phyloP scores from a whole-genome alignment of 352 stramenopile species.

The Phytophthora pseudosyringae region DNA sequence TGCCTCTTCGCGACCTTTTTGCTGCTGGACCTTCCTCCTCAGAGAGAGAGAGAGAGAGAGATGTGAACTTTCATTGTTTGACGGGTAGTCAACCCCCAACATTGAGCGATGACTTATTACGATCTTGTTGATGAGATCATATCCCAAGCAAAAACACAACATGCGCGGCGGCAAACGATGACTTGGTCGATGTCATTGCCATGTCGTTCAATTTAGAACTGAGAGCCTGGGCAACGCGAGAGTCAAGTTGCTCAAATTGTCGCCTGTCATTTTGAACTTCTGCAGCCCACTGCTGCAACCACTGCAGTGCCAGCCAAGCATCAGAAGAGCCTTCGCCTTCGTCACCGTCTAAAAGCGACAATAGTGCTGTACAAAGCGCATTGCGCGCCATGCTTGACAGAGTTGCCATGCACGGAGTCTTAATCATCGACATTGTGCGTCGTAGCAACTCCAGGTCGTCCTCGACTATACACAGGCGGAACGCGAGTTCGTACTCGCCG shows the following conservation, averaged over 20 bases:
- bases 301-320: conserved; percentile 55
- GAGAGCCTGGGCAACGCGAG: conserved; percentile 45
- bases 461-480: conserved; percentile 64
- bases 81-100: too few relatives aligned
- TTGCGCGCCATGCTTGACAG: conserved; percentile 46
- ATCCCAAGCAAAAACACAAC: conserved; percentile 46
- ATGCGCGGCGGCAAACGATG: conserved; percentile 44
- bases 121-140: conserved; percentile 6
- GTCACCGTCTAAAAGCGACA: conserved; percentile 49
- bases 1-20: too few relatives aligned
- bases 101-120: too few relatives aligned
- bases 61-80: too few relatives aligned
- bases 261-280: conserved; percentile 8
- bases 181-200: conserved; percentile 32
- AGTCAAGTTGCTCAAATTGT: conserved; percentile 43
- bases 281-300: conserved; percentile 44
- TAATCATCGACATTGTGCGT: conserved; percentile 40
- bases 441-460: conserved; percentile 53
- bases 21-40: too few relatives aligned
- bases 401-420: conserved; percentile 37
- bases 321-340: conserved; percentile 16
- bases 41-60: too few relatives aligned
- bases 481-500: conserved; percentile 53
- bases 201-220: conserved; percentile 39
- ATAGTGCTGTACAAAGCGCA: conserved; percentile 60